Evolutionary conservation across 805 yeast species (phyloP).

Genomic region (Isabelozyma gotoi): DNA sequence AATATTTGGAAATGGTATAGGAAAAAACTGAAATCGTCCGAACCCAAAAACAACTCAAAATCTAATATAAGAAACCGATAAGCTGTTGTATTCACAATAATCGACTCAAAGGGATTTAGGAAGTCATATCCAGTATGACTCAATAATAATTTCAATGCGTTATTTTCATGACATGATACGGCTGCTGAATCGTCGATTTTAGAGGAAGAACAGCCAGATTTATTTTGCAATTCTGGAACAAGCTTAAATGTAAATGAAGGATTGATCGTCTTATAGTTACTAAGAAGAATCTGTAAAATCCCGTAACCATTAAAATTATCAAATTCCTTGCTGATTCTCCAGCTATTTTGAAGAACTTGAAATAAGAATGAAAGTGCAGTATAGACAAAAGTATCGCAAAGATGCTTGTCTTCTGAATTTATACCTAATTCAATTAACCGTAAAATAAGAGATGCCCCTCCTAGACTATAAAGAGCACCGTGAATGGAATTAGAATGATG

Average conservation of each 20-base stretch:
- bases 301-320: constrained; percentile 62
- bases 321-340: constrained; percentile 56
- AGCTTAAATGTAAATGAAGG: neutral
- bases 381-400: constrained; percentile 24
- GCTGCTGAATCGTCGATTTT: neutral
- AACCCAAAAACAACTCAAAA: constrained; percentile 65
- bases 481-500: constrained; percentile 28
- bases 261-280: constrained; percentile 41
- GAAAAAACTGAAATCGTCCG: constrained; percentile 51
- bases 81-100: constrained; percentile 54
- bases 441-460: constrained; percentile 51
- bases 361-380: constrained; percentile 42
- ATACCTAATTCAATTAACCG: constrained; percentile 45
- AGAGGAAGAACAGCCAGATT: neutral
- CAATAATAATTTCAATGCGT: constrained; percentile 49
- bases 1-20: constrained; percentile 60
- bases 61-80: constrained; percentile 53
- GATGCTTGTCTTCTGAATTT: constrained; percentile 20
- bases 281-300: constrained; percentile 52
- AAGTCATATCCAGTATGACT: constrained; percentile 57
- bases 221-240: constrained; percentile 1
- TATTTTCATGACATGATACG: constrained; percentile 7
- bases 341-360: constrained; percentile 41
- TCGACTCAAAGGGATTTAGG: constrained; percentile 51
- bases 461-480: constrained; percentile 42